These are phyloP conservation scores for Fraxinus floribunda DNA, from an alignment of 305 asterid genomes.

Conservation along the genomic window DNA sequence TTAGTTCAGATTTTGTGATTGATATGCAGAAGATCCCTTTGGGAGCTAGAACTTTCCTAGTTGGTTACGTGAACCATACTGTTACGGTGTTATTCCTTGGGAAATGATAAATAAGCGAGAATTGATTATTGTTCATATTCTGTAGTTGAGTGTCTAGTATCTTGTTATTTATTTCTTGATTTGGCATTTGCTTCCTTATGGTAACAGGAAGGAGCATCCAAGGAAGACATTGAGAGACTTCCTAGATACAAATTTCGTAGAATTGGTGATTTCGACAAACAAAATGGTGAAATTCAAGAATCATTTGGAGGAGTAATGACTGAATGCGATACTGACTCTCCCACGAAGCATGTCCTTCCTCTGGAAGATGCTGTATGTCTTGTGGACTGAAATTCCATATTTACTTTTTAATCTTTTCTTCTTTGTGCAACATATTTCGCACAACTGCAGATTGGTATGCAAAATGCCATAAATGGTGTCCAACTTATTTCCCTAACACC, in stretches of 20 bases:
- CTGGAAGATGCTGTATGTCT: conserved; percentile 84
- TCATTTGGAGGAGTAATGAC: conserved; percentile 87
- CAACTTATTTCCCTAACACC: neutral
- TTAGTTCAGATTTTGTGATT: neutral
- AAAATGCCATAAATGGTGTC: neutral
- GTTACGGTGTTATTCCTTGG: neutral
- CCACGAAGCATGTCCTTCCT: conserved; percentile 76
- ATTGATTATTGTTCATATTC: neutral
- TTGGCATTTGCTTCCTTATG: conserved; percentile 2
- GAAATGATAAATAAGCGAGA: neutral
- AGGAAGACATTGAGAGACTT: conserved; percentile 86
- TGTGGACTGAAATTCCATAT: neutral
- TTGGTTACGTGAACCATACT: neutral
- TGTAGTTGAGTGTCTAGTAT: neutral
- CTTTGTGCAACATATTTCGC: neutral
- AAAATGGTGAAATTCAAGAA: conserved; percentile 84
- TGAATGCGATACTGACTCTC: conserved; percentile 75
- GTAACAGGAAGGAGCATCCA: conserved; percentile 92
- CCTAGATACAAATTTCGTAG: conserved; percentile 74
- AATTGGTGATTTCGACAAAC: conserved; percentile 78
- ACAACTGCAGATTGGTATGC: neutral
- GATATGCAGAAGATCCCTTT: neutral
- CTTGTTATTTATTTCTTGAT: neutral
- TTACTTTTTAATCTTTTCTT: neutral
- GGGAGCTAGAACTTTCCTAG: neutral